Conservation (phyloP, 306 rosid genomes). For the Quercus variabilis region DNA sequence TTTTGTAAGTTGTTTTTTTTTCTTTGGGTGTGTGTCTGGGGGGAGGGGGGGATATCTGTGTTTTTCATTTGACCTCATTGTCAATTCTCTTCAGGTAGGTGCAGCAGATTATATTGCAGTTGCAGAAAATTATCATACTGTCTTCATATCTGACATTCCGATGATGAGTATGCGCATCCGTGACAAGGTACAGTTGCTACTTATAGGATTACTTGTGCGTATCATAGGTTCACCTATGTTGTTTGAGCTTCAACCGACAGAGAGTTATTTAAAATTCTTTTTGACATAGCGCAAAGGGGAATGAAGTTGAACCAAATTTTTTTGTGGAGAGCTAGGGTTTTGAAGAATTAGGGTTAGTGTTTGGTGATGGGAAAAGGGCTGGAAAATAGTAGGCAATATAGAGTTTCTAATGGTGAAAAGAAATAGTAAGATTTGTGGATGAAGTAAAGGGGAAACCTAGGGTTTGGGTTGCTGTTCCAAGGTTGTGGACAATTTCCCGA, state of each 20-base stretch:
- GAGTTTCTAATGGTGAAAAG: too few relatives aligned
- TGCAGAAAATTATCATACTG: constrained; percentile 86
- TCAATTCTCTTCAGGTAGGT: constrained; percentile 64
- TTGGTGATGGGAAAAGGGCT: too few relatives aligned
- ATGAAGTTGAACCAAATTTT: too few relatives aligned
- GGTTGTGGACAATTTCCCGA: too few relatives aligned
- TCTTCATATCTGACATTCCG: constrained; percentile 84
- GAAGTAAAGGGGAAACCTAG: too few relatives aligned
- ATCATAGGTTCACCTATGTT: neutral
- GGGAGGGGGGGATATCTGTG: neutral
- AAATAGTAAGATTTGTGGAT: too few relatives aligned
- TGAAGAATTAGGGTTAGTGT: too few relatives aligned
- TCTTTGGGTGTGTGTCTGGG: neutral
- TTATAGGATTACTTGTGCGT: neutral
- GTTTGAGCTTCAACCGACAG: neutral
- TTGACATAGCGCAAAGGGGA: too few relatives aligned
- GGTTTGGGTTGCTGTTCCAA: too few relatives aligned
- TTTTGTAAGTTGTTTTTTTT: neutral
- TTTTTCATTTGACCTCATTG: constrained; percentile 5
- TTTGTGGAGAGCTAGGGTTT: too few relatives aligned
- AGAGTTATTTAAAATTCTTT: neutral
- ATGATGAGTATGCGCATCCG: constrained; percentile 90
- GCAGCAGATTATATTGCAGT: constrained; percentile 99
- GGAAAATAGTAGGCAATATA: too few relatives aligned
- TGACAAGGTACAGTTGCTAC: constrained; percentile 61